These are phyloP conservation scores for Phialemoniopsis sp. DNA, from an alignment of 2,329 filamentous ascomycete genomes.

Conservation along the genomic window DNA sequence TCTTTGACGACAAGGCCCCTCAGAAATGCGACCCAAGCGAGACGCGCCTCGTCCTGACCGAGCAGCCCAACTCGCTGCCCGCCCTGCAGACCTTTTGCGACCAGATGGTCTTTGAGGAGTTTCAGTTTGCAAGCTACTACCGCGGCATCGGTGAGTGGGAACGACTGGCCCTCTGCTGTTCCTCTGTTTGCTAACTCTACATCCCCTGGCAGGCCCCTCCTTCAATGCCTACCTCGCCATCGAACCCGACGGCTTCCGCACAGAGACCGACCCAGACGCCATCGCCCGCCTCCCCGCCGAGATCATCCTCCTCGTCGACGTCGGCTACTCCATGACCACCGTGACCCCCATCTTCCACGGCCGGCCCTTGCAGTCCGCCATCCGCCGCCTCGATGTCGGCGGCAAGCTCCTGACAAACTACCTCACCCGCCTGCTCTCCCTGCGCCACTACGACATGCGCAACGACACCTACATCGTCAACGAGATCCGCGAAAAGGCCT, in stretches of 20 bases:
- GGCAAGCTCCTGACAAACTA: conserved; percentile 94
- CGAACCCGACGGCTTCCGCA: conserved; percentile 59
- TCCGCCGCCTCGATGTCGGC: conserved; percentile 83
- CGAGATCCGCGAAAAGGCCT: conserved; percentile 89
- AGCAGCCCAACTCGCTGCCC: conserved; percentile 79
- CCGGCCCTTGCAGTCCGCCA: conserved; percentile 72
- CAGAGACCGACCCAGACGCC: conserved; percentile 42
- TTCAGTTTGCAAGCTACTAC: conserved; percentile 84
- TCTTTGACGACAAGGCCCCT: conserved; percentile 67
- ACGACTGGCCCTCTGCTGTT: conserved; percentile 6
- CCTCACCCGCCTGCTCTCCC: conserved; percentile 81
- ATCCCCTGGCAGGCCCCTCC: conserved; percentile 49
- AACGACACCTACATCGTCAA: conserved; percentile 93
- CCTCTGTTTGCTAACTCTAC: conserved; percentile 1
- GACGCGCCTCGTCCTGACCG: conserved; percentile 79
- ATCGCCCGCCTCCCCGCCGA: conserved; percentile 59
- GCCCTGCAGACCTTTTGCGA: conserved; percentile 86
- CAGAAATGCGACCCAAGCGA: conserved; percentile 71
- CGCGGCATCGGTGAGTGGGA: conserved; percentile 58
- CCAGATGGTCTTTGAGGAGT: conserved; percentile 97
- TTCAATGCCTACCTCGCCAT: conserved; percentile 83
- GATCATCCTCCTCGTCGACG: conserved; percentile 83
- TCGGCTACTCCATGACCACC: conserved; percentile 89
- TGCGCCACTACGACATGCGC: conserved; percentile 92
- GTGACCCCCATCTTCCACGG: conserved; percentile 83